A percentile compares a stretch with the other conserved stretches of the same genome.
Evolutionary conservation across 2,329 filamentous ascomycete species (phyloP).

Genomic region (Fusarium tupiense): DNA sequence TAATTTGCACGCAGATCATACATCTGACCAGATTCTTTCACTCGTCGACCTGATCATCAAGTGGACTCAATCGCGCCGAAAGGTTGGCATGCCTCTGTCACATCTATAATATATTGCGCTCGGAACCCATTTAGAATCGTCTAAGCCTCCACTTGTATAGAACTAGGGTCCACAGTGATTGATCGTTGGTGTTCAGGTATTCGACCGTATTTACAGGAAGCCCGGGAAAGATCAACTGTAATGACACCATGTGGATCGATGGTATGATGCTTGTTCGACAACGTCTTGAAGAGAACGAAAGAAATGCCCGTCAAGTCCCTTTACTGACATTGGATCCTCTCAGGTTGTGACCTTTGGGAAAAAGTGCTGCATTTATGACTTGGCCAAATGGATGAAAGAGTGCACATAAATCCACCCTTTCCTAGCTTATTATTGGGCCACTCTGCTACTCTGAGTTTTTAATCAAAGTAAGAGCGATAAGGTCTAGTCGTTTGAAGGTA

Average conservation of each 20-base stretch:
- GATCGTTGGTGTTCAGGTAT: background rate
- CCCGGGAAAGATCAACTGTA: background rate
- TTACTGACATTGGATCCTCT: background rate
- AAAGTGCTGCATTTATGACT: background rate
- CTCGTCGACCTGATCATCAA: background rate
- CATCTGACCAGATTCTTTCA: background rate
- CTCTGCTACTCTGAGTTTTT: background rate
- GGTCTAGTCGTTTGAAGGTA: background rate
- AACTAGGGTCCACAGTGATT: background rate
- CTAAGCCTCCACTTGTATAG: background rate
- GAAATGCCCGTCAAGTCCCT: background rate
- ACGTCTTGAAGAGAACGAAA: background rate
- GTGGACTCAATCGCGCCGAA: background rate
- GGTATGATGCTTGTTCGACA: background rate
- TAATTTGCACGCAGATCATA: background rate
- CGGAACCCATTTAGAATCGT: background rate
- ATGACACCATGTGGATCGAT: background rate
- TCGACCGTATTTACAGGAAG: background rate
- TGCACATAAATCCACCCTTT: background rate
- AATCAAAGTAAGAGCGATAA: background rate
- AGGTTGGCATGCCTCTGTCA: fast-evolving
- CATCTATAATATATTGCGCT: background rate
- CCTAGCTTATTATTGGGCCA: background rate
- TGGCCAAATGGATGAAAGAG: background rate
- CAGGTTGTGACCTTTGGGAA: background rate